These are phyloP conservation scores for Chenopodium suecicum DNA, from an alignment of 148 eudicot species.

Conservation along the genomic window DNA sequence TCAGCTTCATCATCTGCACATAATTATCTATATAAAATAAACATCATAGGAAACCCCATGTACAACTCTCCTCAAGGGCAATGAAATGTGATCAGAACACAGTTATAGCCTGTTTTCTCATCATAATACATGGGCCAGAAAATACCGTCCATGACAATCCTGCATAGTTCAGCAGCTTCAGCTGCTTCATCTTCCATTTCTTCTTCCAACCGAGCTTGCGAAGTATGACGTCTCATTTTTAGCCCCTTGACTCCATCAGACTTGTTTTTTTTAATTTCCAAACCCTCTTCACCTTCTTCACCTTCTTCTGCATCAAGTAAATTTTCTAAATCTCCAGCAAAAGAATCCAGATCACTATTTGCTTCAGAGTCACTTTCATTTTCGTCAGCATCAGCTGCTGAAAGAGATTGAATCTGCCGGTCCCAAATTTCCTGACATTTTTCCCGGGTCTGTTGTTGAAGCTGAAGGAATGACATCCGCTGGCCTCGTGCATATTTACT, in stretches of 20 bases:
- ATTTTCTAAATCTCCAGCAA: constrained; percentile 98
- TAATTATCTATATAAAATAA: neutral
- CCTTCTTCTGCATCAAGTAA: constrained; percentile 95
- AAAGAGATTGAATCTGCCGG: constrained; percentile 78
- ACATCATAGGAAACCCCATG: neutral
- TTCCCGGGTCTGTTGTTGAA: constrained; percentile 94
- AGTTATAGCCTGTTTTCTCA: neutral
- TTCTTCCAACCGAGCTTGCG: constrained; percentile 71
- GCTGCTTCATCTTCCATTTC: constrained; percentile 92
- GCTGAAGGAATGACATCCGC: constrained; percentile 97
- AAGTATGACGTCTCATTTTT: constrained; percentile 85
- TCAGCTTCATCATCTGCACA: constrained; percentile 71
- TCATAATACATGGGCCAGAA: constrained; percentile 1
- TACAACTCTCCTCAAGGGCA: neutral
- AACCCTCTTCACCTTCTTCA: constrained; percentile 75
- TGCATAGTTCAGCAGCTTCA: constrained; percentile 91
- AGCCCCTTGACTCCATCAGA: constrained; percentile 83
- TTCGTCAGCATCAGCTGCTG: constrained; percentile 79
- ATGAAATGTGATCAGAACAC: neutral
- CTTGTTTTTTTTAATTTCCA: constrained; percentile 54
- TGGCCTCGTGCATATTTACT: constrained; percentile 98
- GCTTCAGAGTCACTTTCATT: constrained; percentile 91
- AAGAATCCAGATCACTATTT: constrained; percentile 94
- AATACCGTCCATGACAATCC: constrained; percentile 86
- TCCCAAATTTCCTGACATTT: constrained; percentile 99